phyloP scores from a whole-genome alignment of 2,329 filamentous ascomycete genomes.

The Fusarium sp. region DNA sequence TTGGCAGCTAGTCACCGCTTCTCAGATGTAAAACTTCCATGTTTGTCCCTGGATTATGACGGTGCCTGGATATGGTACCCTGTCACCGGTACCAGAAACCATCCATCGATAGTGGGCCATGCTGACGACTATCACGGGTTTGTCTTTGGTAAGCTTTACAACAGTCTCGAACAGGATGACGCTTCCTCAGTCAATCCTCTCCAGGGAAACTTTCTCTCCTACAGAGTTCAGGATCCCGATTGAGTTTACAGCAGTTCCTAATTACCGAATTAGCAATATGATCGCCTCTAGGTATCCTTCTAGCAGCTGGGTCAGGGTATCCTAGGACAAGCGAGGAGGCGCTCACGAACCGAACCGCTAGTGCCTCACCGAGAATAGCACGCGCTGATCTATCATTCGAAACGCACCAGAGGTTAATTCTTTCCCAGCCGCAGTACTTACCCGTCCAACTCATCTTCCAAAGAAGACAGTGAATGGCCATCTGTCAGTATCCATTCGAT shows the following conservation, averaged over 20 bases:
- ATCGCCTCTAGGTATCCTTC: neutral
- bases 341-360: neutral
- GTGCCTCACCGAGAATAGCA: neutral
- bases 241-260: neutral
- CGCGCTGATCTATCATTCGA: neutral
- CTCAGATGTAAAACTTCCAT: neutral
- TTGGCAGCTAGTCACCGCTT: neutral
- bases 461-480: neutral
- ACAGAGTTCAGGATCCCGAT: neutral
- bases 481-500: neutral
- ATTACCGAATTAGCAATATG: neutral
- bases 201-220: neutral
- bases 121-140: too few species aligned
- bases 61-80: too few species aligned
- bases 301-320: neutral
- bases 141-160: neutral
- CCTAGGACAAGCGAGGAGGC: neutral
- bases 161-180: neutral
- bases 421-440: neutral
- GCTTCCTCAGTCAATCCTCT: too few species aligned
- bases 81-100: neutral
- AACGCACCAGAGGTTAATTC: neutral
- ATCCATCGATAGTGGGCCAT: neutral
- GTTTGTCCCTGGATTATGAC: neutral
- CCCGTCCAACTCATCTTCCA: neutral